Base-by-base conservation (phyloP, 805 yeast species). In the Myxozyma monticola region DNA sequence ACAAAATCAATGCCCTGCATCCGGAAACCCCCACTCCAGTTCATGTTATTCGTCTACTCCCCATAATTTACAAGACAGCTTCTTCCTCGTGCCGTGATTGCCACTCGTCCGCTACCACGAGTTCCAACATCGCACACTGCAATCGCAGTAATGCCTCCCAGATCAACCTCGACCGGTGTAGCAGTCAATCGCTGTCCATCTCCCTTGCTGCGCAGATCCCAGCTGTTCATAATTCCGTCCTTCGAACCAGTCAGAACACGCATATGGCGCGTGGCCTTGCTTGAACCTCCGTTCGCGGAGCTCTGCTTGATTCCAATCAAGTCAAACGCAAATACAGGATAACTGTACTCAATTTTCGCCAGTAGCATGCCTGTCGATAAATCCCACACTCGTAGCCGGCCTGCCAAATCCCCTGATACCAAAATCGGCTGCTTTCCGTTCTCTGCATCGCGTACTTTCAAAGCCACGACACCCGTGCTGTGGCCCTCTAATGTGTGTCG, bases 141-240 rank as follows among this genome's bases (percentile, higher is more conserved):
- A n/a, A 51, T 37, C 5, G 42, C 46, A 8, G 56, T 43, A 17
- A 51, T 48, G 18, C 56, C 56, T 22, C 56, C 56, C n/a, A 51
- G 29, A 2, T 45, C 44, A 28, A 10, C 12, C 17, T 35, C 40
- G 20, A 47, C 28, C 30, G 40, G 10, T 15, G 30, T 31, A 12
- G 45, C 51, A 15, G 22, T 7, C 24, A 36, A 20, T 18, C 33
- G 21, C 7, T 14, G 39, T 9, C 47, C 40, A 20, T 35, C 44
- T 5, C 28, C 37, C 21, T 14, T 24, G 9, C 20, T 25, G 18
- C 14, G 22, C 7, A 52, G 12, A 9, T 43, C 39, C 57, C 57
- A 52, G 15, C 33, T 15, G 18, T 52, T 49, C 17, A 52, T 17
- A 12, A 48, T 17, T 4, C 57, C 57, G 40, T 52, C 57, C 24